Conservation (phyloP, 768 basidiomycete species). For the Galerina sulciceps region DNA sequence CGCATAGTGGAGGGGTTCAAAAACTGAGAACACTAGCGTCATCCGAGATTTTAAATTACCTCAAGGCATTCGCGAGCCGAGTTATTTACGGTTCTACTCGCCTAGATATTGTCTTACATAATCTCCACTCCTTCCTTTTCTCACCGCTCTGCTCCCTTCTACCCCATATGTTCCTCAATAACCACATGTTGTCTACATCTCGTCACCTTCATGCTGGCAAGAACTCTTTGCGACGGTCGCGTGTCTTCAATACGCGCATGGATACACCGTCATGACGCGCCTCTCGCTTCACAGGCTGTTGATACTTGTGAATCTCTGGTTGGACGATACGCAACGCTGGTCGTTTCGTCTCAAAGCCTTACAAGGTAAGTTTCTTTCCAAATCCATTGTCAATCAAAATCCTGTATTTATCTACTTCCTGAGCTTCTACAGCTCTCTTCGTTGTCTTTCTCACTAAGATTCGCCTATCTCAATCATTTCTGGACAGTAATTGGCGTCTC, state of each 20-base stretch:
- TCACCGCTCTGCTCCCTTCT: background rate
- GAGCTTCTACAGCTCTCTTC: background rate
- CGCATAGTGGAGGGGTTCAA: constrained; percentile 5
- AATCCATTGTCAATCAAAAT: background rate
- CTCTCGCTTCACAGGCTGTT: background rate
- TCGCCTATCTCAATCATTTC: background rate
- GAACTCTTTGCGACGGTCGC: constrained; percentile 2
- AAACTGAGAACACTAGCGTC: background rate
- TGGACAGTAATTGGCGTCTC: background rate
- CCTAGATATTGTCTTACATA: constrained; percentile 8
- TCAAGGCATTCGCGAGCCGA: constrained; percentile 4
- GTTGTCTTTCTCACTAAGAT: background rate
- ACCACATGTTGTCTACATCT: constrained; percentile 8
- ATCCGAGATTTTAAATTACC: constrained; percentile 13
- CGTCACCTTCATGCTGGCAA: constrained; percentile 7
- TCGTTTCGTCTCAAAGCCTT: background rate
- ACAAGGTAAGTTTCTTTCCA: constrained; percentile 7
- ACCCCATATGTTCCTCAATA: constrained; percentile 2
- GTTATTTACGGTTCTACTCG: constrained; percentile 8
- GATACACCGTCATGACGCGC: background rate
- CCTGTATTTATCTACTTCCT: background rate
- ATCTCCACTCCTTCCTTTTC: background rate
- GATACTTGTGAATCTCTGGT: constrained; percentile 9
- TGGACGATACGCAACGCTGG: constrained; percentile 1
- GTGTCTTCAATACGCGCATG: constrained; percentile 4